Conservation (phyloP, 192 early-diverging fungal species). For the Coemansia reversa region DNA sequence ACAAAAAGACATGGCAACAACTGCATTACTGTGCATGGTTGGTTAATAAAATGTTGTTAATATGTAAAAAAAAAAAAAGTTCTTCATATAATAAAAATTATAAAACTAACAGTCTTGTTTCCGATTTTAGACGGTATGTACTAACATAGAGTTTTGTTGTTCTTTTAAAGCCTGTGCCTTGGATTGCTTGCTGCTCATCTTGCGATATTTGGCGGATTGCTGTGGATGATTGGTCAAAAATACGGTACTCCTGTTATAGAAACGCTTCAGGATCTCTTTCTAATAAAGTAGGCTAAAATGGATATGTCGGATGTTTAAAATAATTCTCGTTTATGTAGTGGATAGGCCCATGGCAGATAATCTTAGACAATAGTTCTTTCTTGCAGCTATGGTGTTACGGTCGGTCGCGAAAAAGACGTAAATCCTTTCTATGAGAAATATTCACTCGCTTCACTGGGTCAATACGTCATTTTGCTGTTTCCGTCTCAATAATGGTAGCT, state of each 20-base stretch:
- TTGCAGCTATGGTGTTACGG: neutral
- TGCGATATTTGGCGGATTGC: too few species aligned
- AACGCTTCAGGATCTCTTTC: too few species aligned
- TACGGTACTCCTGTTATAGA: too few species aligned
- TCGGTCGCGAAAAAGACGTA: neutral
- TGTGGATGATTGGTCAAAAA: too few species aligned
- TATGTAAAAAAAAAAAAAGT: neutral
- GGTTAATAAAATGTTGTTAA: neutral
- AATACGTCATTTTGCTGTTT: too few species aligned
- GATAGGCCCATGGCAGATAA: neutral
- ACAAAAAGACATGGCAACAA: neutral
- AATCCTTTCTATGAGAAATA: neutral
- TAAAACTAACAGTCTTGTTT: neutral
- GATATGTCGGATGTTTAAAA: neutral
- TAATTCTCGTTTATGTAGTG: neutral
- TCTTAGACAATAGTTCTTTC: neutral
- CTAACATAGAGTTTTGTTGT: neutral
- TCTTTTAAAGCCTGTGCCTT: neutral
- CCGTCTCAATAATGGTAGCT: too few species aligned
- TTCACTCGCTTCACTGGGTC: too few species aligned
- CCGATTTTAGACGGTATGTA: neutral
- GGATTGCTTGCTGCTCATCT: neutral
- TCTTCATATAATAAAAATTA: neutral
- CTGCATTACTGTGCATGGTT: neutral
- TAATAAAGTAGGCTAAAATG: too few species aligned